phyloP scores from a whole-genome alignment of 306 rosid genomes.

The Gynostemma pentaphyllum region DNA sequence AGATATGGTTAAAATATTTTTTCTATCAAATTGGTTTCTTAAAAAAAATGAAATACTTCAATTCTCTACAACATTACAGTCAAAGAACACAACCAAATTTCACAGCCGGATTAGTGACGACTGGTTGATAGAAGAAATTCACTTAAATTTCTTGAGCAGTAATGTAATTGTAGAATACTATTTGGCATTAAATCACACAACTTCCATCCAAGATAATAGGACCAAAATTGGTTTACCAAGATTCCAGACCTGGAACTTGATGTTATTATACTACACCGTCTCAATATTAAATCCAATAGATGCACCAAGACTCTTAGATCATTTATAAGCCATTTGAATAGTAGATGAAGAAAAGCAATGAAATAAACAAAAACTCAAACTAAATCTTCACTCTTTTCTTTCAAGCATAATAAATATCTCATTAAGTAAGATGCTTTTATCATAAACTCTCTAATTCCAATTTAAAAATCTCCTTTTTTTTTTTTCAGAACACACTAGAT shows the following conservation, averaged over 20 bases:
- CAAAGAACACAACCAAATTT: background rate
- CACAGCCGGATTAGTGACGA: background rate
- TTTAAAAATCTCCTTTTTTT: no score
- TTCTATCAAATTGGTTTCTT: background rate
- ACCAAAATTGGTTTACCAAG: constrained; percentile 47
- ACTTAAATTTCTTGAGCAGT: no score
- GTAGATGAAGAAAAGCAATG: background rate
- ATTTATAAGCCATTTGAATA: constrained; percentile 6
- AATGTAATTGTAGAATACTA: background rate
- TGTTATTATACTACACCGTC: constrained; percentile 93
- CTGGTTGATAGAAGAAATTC: background rate
- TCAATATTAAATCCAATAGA: constrained; percentile 98
- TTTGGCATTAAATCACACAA: background rate
- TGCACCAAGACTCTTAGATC: constrained; percentile 27
- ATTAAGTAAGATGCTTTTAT: no score
- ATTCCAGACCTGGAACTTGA: constrained; percentile 99
- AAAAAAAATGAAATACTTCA: background rate
- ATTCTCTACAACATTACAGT: background rate
- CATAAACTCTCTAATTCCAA: no score
- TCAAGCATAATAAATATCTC: background rate
- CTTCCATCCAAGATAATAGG: background rate
- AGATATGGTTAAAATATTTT: background rate
- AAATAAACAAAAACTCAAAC: background rate
- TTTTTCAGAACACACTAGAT: no score
- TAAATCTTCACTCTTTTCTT: background rate